phyloP scores from a whole-genome alignment of 2,329 filamentous ascomycete species.

The Diaporthe citrichinensis region DNA sequence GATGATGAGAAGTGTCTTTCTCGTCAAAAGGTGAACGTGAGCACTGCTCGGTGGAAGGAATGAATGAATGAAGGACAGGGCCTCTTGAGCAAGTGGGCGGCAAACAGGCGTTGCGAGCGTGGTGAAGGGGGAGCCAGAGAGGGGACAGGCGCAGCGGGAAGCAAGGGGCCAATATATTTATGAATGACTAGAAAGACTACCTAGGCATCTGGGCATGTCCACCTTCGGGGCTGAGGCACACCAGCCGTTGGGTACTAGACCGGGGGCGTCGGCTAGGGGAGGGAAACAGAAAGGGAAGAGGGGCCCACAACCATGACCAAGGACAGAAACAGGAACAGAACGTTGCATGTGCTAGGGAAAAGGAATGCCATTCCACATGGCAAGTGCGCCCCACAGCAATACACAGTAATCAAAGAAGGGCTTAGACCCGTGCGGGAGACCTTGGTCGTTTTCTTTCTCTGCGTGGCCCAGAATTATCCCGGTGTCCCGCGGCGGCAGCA shows the following conservation, averaged over 20 bases:
- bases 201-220: slow-evolving; percentile 13
- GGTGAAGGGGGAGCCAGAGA: neutral
- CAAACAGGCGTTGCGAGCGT: slow-evolving; percentile 32
- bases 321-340: slow-evolving; percentile 11
- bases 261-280: slow-evolving; percentile 21
- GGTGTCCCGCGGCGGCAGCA: slow-evolving; percentile 18
- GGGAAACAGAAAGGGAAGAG: slow-evolving; percentile 15
- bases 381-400: slow-evolving; percentile 26
- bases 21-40: slow-evolving; percentile 37
- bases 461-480: slow-evolving; percentile 5
- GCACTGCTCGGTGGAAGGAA: slow-evolving; percentile 42
- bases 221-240: slow-evolving; percentile 18
- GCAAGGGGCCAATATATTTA: slow-evolving; percentile 37
- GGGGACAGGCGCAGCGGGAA: neutral
- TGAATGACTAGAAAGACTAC: neutral
- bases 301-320: slow-evolving; percentile 22
- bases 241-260: neutral
- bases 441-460: slow-evolving; percentile 15
- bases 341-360: slow-evolving; percentile 32
- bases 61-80: slow-evolving; percentile 36
- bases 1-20: slow-evolving; percentile 24
- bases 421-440: slow-evolving; percentile 18
- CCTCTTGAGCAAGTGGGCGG: slow-evolving; percentile 25
- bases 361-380: slow-evolving; percentile 30
- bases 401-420: slow-evolving; percentile 15